Evolutionary conservation across 176 grass and related monocot species (phyloP).

Genomic region (Chloris gayana): DNA sequence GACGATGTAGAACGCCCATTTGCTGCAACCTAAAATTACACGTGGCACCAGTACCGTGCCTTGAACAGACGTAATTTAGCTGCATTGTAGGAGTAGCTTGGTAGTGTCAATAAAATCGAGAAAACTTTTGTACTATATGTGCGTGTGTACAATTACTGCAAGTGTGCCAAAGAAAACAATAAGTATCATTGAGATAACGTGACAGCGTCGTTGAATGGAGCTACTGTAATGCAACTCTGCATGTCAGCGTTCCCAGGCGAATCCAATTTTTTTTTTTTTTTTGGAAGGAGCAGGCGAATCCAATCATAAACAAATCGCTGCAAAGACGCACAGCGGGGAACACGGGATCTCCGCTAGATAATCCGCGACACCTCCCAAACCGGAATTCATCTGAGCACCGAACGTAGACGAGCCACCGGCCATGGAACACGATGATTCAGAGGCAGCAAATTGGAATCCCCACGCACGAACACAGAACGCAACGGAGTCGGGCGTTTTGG

Average conservation of each 20-base stretch:
- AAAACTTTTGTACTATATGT: no score
- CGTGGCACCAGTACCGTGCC: background rate
- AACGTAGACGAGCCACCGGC: slow-evolving; percentile 31
- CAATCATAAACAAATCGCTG: background rate
- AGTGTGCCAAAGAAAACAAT: no score
- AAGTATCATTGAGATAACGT: background rate
- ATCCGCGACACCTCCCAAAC: background rate
- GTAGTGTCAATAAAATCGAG: no score
- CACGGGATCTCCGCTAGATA: slow-evolving; percentile 41
- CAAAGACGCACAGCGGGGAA: background rate
- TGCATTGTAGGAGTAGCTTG: no score
- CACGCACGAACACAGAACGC: slow-evolving; percentile 7
- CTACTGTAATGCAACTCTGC: no score
- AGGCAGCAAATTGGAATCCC: slow-evolving; percentile 45
- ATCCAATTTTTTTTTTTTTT: no score
- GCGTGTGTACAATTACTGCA: no score
- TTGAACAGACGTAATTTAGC: background rate
- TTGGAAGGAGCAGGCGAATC: background rate
- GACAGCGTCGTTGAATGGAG: no score
- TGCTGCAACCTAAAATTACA: background rate
- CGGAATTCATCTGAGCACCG: slow-evolving; percentile 13
- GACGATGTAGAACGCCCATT: background rate
- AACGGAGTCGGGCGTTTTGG: background rate
- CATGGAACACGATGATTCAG: slow-evolving; percentile 20
- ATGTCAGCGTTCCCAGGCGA: background rate